A percentile compares a stretch with the other conserved stretches of the same genome.
Conservation (phyloP, 129 eudicot genomes). For the Smallanthus sonchifolius region DNA sequence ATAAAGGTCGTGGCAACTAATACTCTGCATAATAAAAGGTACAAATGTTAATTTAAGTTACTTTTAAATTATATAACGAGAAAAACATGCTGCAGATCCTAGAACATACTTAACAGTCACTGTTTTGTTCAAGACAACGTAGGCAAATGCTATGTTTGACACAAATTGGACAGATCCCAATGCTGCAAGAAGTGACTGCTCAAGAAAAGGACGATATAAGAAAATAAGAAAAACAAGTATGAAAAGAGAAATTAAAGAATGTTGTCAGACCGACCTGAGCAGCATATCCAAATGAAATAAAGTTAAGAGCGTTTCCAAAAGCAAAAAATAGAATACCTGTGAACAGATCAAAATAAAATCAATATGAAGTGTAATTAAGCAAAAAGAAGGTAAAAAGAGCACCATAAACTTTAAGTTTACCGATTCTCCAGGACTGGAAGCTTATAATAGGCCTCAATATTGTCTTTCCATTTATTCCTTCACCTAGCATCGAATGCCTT, state of each 20-base stretch:
- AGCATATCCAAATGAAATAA: constrained; percentile 95
- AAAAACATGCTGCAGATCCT: constrained; percentile 12
- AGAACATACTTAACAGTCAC: constrained; percentile 76
- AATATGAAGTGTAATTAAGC: background rate
- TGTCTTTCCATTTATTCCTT: constrained; percentile 62
- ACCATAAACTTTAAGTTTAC: constrained; percentile 29
- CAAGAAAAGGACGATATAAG: constrained; percentile 7
- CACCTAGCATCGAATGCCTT: constrained; percentile 52
- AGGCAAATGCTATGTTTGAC: constrained; percentile 93
- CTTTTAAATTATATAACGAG: background rate
- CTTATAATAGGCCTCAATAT: constrained; percentile 69
- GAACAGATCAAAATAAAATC: background rate
- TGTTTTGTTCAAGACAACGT: constrained; percentile 72
- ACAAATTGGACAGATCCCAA: constrained; percentile 95
- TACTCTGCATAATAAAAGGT: constrained; percentile 54
- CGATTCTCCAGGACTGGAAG: constrained; percentile 98
- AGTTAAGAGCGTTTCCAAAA: constrained; percentile 90
- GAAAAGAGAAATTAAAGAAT: background rate
- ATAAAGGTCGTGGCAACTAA: constrained; percentile 85
- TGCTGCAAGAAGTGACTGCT: constrained; percentile 99
- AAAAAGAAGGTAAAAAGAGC: background rate
- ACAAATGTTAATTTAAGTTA: background rate
- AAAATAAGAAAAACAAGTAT: background rate
- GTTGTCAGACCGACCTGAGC: constrained; percentile 73
- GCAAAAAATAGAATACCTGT: constrained; percentile 84